Evolutionary conservation across 805 yeast genomes (phyloP), one percentile per base, ranked within the genome.

Genomic region (Saccharomycopsis oosterbeekiorum): DNA sequence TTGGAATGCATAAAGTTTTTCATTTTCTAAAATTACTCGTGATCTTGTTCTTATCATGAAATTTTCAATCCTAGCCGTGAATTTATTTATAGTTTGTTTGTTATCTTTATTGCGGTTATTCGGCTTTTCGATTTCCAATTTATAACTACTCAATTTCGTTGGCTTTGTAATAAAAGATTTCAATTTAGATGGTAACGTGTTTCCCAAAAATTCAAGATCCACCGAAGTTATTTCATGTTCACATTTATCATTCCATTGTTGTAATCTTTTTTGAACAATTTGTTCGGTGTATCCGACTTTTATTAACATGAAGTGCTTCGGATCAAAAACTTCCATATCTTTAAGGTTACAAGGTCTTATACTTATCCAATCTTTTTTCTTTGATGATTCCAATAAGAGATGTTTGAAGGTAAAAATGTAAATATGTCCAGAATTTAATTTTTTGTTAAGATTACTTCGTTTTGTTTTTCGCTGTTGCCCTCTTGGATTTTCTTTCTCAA

Each of bases 231-330:
- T 70, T 26, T 76, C 72, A 58, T 80, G 84, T 19, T 74, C 71
- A 65, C 86, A 82, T 65, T 80, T 78, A 11, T 70, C 73, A 67
- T 74, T 76, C 86, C 86, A 82, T 66, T 82, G 85, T 47, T 67
- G 67, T 19, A 82, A 66, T 53, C 86, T 69, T 6, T 65, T 65
- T 1, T 64, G 64, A 0, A 81, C 82, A 10, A n/a, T 24, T 59
- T 76, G 78, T 0, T 82, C 76, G 1, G 86, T 82, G 74, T 73
- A 80, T 1, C 86, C 86, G 1, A 82, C 76, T 64, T 82, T 82
- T 17, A 82, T 69, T 15, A 82, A 69, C 2, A 78, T 72, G 55
- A 73, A 70, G 41, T 72, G 70, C 21, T 71, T 72, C 1, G 80
- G 71, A 43, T 77, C 68, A 65, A 78, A 76, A 10, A 67, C 65